Evolutionary conservation across 371 early-diverging fungal species (phyloP), one percentile per base, ranked within the genome.

Genomic region (Mucor velutinosus): DNA sequence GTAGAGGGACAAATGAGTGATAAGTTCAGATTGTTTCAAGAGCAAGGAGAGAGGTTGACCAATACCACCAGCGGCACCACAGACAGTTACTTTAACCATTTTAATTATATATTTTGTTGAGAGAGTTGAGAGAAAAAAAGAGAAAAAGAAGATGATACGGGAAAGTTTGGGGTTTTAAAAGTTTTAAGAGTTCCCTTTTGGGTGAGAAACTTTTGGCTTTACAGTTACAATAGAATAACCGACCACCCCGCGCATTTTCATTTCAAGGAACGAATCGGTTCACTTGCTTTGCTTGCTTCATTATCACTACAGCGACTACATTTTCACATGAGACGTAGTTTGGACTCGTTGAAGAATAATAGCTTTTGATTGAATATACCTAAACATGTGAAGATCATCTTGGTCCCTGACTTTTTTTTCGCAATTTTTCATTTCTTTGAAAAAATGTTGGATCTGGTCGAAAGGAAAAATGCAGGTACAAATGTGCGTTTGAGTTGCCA

Each of bases 1-100:
- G 72, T 89, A 92, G 47, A 92, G 78, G 17, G 91, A 80, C 33
- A 92, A 75, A 66, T 90, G 87, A 7, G 85, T 80, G 62, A 92
- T 86, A 32, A 70, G 60, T 21, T 86, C 80, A 67, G 92, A 90
- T 61, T 89, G 86, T 85, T 94, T 94, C 77, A 96, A 75, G 55
- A 96, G 81, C 58, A 96, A 78, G 43, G 96, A 94, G 60, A 96
- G 84, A 58, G 96, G 95, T 81, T 96, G 95, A 71, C 95, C 96
- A 76, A 96, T 96, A 78, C 96, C 96, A 76, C 96, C 96, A 65
- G 95, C 92, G 59, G 95, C 92, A 71, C 92, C 92, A 65, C 90
- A 86, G 43, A 92, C 94, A 55, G 91, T 87, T 57, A 93, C 94
- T 81, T 93, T 93, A 66, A 88, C 85, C 80, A 85, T 81, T 58